phyloP scores from a whole-genome alignment of 1,284 basidiomycete genomes.

The Microbotryum violaceum region DNA sequence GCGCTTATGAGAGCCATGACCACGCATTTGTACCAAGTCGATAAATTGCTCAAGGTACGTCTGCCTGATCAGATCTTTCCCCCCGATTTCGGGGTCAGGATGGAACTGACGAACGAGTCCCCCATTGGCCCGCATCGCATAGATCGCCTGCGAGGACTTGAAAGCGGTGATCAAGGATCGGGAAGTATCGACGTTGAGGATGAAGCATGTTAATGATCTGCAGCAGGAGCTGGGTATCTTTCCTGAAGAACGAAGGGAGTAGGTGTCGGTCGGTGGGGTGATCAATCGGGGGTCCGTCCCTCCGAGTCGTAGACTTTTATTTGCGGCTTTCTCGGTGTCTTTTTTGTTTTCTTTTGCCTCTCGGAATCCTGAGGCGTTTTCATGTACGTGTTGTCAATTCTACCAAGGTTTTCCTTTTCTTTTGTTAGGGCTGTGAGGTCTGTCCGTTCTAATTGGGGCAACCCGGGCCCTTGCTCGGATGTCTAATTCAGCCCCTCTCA shows the following conservation, averaged over 20 bases:
- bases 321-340: too few species aligned
- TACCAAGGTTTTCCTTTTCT: too few species aligned
- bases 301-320: not conserved
- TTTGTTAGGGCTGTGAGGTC: too few species aligned
- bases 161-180: conserved; percentile 56
- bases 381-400: too few species aligned
- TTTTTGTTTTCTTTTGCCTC: too few species aligned
- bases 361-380: too few species aligned
- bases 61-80: not conserved
- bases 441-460: too few species aligned
- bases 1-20: conserved; percentile 77
- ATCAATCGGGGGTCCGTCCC: not conserved
- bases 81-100: not conserved
- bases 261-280: too few species aligned
- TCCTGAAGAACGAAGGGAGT: not conserved
- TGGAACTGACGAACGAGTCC: conserved; percentile 38
- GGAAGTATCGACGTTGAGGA: conserved; percentile 61
- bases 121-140: conserved; percentile 33
- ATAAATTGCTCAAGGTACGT: conserved; percentile 73
- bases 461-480: too few species aligned
- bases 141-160: conserved; percentile 52
- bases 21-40: conserved; percentile 82
- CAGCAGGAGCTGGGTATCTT: conserved; percentile 28
- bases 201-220: conserved; percentile 45
- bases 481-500: too few species aligned